Percentiles rank a stretch among this genome's conserved stretches.
Conservation (phyloP, 257 asterid species). For the Capsicum rhomboideum region DNA sequence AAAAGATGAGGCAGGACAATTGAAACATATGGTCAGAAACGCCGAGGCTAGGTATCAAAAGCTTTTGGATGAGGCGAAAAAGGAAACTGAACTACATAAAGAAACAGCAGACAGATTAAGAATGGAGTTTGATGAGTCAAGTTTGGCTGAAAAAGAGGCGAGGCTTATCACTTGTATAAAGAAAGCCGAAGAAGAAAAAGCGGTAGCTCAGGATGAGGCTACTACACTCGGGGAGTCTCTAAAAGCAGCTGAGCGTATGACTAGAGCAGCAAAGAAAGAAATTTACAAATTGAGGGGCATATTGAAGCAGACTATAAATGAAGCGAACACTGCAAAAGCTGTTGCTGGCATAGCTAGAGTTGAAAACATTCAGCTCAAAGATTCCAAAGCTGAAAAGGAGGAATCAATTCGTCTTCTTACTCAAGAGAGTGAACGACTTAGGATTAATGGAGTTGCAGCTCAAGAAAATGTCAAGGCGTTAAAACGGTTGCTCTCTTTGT, state of each 20-base stretch:
- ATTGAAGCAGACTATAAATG: conserved; percentile 57
- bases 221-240: conserved; percentile 30
- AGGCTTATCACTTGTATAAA: conserved; percentile 63
- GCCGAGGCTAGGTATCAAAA: conserved; percentile 32
- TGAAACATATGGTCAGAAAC: conserved; percentile 30
- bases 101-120: conserved; percentile 50
- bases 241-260: conserved; percentile 38
- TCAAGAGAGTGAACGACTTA: conserved; percentile 2
- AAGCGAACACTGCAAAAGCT: not conserved
- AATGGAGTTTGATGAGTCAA: conserved; percentile 68
- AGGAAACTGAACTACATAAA: conserved; percentile 40
- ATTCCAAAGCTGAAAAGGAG: not conserved
- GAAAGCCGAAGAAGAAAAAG: conserved; percentile 60
- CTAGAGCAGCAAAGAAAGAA: conserved; percentile 49
- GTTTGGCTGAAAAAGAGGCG: conserved; percentile 73
- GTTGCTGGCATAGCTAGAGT: not conserved
- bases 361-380: conserved; percentile 9
- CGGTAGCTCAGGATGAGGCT: conserved; percentile 38
- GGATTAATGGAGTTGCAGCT: not conserved
- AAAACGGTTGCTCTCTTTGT: conserved; percentile 48
- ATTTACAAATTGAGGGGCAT: conserved; percentile 53
- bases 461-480: conserved; percentile 37
- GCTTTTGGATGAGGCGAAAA: conserved; percentile 38
- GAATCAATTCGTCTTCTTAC: not conserved
- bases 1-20: conserved; percentile 29